These are phyloP conservation scores for Lathyrus sativus DNA, from an alignment of 306 rosid species.

Conservation along the genomic window DNA sequence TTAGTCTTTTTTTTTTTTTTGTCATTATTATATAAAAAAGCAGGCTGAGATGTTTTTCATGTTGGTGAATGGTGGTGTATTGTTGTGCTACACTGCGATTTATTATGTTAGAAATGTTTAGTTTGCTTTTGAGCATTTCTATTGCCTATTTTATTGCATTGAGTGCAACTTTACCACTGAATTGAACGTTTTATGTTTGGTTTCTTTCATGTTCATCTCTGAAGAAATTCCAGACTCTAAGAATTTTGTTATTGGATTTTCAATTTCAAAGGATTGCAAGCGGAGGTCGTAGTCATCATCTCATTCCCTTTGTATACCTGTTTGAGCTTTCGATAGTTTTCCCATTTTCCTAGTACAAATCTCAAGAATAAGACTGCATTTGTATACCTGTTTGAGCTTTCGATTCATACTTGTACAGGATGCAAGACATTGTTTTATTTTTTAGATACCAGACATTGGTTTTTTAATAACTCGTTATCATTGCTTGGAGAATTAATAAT, in stretches of 20 bases:
- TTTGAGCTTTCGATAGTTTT: slow-evolving; percentile 23
- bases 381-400: slow-evolving; percentile 14
- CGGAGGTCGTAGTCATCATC: slow-evolving; percentile 27
- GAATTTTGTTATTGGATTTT: background rate
- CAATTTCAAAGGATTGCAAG: slow-evolving; percentile 31
- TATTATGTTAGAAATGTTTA: background rate
- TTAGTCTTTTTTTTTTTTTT: too few relatives aligned
- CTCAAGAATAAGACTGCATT: background rate
- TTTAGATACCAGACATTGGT: background rate
- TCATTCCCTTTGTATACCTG: background rate
- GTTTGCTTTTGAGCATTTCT: slow-evolving; percentile 2
- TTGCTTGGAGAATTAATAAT: slow-evolving; percentile 21
- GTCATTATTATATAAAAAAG: background rate
- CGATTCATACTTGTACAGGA: slow-evolving; percentile 38
- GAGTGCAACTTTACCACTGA: background rate
- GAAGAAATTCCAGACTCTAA: slow-evolving; percentile 34
- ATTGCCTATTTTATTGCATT: slow-evolving; percentile 11
- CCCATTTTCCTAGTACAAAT: slow-evolving; percentile 19
- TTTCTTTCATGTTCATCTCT: slow-evolving; percentile 10
- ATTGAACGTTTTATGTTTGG: slow-evolving; percentile 4
- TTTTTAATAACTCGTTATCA: slow-evolving; percentile 25
- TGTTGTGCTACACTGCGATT: background rate
- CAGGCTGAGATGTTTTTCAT: background rate
- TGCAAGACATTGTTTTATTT: background rate
- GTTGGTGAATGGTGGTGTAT: background rate